phyloP scores from a whole-genome alignment of 495 filamentous ascomycete species.

The Antarctomyces pellizariae region DNA sequence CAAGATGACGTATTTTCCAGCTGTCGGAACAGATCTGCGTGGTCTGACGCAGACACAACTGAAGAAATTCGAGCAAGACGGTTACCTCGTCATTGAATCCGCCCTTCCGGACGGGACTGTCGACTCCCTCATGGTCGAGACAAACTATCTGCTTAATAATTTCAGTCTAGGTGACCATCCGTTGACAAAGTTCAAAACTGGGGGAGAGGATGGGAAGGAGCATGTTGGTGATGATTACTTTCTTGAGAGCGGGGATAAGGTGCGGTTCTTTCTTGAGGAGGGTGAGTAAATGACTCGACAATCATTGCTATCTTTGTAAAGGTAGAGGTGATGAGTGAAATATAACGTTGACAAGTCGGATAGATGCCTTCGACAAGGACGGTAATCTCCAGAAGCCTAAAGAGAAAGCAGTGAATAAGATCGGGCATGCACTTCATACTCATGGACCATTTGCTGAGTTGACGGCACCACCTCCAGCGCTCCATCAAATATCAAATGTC shows the following conservation, averaged over 20 bases:
- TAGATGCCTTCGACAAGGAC: conserved; percentile 37
- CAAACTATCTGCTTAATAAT: conserved; percentile 42
- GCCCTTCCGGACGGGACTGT: conserved; percentile 45
- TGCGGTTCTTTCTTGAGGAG: conserved; percentile 95
- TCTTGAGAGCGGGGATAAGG: conserved; percentile 63
- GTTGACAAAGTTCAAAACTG: conserved; percentile 79
- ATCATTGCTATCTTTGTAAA: background rate
- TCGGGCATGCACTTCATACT: conserved; percentile 72
- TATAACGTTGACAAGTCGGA: background rate
- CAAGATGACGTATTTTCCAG: too few species aligned
- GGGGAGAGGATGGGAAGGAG: conserved; percentile 30
- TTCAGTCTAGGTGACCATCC: conserved; percentile 66
- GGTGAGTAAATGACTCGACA: conserved; percentile 14
- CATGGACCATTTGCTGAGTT: conserved; percentile 47
- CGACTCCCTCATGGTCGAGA: conserved; percentile 44
- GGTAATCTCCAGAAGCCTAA: conserved; percentile 51
- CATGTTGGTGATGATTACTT: conserved; percentile 97
- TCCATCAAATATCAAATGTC: too few species aligned
- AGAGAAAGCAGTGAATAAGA: conserved; percentile 75
- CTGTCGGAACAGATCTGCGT: too few species aligned
- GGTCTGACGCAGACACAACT: conserved; percentile 57
- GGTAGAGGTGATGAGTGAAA: background rate
- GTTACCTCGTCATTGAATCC: conserved; percentile 71
- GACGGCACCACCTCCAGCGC: conserved; percentile 21
- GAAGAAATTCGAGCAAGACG: conserved; percentile 47